Base-by-base conservation (phyloP, 2,329 filamentous ascomycete species). In the Cephalotrichum gorgonifer region DNA sequence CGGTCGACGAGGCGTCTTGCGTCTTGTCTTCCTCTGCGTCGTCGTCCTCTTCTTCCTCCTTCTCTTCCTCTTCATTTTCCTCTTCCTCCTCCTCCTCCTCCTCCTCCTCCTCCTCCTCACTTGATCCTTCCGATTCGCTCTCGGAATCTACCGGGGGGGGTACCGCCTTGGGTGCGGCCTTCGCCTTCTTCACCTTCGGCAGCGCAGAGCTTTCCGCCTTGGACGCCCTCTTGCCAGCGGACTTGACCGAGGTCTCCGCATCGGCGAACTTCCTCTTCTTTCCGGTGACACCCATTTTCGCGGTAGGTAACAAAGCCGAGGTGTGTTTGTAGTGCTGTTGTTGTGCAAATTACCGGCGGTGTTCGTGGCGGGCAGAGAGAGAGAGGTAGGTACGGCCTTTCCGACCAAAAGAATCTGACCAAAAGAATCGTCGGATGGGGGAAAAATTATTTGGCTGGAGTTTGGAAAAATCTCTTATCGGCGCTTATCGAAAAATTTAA, bases 191-290 rank as follows among this genome's bases (percentile, higher is more conserved):
- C 27, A 64, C 64, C 56, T 66, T 64, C 27, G 59, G 60, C 4
- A 55, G 55, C 23, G 54, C 33, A 27, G 54, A 52, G 31, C 56
- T 46, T 28, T 56, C 27, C 6, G 54, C 50, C 15, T 51, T 43
- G 38, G 54, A 53, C 14, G 53, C 41, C 31, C 58, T 59, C n/a
- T 54, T 44, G 26, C 50, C 53, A 22, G 53, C 43, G 12, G 43
- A 48, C 50, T 64, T 62, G 14, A 9, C 35, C 9, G 49, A 52
- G 51, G 56, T 56, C 52, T 61, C 61, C 48, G 55, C 57, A 44
- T 65, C 63, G 57, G 59, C 61, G 41, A 60, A 58, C 54, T 67
- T 67, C 47, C 64, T 59, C 59, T 67, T 67, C 52, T 65, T 65
- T 50, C 54, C 58, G 23, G 54, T 46, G 44, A 48, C 17, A 42